Evolutionary conservation across 2,329 filamentous ascomycete genomes (phyloP), one percentile per base, ranked within the genome.

Genomic region (Fusarium compactum): DNA sequence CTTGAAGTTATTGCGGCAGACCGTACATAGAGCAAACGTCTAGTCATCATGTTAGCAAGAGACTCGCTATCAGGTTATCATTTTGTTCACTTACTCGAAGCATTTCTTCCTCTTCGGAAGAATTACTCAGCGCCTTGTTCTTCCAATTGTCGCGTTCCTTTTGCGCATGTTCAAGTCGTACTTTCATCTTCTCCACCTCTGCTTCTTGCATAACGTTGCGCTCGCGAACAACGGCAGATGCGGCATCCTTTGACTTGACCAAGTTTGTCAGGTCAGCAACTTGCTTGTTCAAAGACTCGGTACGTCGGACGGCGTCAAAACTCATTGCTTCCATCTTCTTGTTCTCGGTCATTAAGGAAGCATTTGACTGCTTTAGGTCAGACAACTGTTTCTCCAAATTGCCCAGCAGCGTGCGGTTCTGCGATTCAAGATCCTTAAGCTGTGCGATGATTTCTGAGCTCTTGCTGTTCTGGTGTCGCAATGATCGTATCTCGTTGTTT

Each of bases 1-100:
- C 81, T 98, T 98, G 84, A 98, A 95, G 73, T 95, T 93, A 76
- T 90, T 91, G 73, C 94, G 93, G 83, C 97, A 99, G 53, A 98
- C 93, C 14, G 94, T 93, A 83, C 96, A 99, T 54, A 97, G 89
- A 38, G 77, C 77, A 70, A 79, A 82, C 2, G 78, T 80, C 80
- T 83, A 53, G 11, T 53, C 11, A 8, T 41, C 10, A 54, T 57
- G 73, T 79, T 73, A 80, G 72, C 20, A 61, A 7, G 16, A 16
- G 18, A 50, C 25, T 40, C 18, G 34, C 38, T 3, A 18, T 22
- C 22, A 40, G 8, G 20, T 24, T 29, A 10, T 27, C 12, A 11
- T 8, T 15, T 40, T 6, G 10, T 47, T 48, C 50, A 89, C 92
- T 86, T 86, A 97, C 93, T 80, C 95, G 89, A 76, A 98, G 86